These are phyloP conservation scores for Globisporangium rhizosaccharum DNA, from an alignment of 352 stramenopile genomes.

Conservation along the genomic window DNA sequence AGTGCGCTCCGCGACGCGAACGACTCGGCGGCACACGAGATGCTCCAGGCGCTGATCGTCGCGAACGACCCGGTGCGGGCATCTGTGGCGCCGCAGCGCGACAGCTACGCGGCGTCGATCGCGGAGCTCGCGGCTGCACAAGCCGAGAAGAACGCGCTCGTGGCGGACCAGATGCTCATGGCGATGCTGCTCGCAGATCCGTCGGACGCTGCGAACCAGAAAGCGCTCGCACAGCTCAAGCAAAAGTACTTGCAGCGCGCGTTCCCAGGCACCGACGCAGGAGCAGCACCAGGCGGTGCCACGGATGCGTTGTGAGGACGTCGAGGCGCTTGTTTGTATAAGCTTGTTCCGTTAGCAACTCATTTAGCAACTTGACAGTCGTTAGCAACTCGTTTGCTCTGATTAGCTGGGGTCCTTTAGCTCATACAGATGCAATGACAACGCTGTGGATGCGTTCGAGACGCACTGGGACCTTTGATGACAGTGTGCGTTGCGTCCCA, in stretches of 20 bases:
- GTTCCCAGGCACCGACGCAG: background rate
- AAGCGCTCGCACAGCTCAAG: constrained; percentile 14
- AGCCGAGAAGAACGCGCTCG: constrained; percentile 14
- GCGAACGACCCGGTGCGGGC: background rate
- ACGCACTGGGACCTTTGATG: background rate
- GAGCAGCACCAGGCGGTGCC: too few relatives aligned
- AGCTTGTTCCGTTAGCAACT: too few relatives aligned
- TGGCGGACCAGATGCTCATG: constrained; percentile 18
- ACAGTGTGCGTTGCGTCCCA: background rate
- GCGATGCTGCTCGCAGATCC: constrained; percentile 15
- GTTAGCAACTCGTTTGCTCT: background rate
- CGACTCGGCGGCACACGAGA: constrained; percentile 4
- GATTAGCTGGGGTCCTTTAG: too few relatives aligned
- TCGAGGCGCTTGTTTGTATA: too few relatives aligned
- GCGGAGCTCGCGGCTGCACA: constrained; percentile 9
- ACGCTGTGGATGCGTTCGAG: constrained; percentile 4
- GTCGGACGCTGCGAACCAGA: constrained; percentile 8
- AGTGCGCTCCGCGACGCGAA: background rate
- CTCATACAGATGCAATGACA: background rate
- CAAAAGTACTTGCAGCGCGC: constrained; percentile 14
- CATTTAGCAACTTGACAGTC: too few relatives aligned
- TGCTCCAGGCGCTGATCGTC: constrained; percentile 5
- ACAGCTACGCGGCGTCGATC: constrained; percentile 8
- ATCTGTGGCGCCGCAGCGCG: background rate
- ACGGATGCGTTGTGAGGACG: too few relatives aligned